phyloP scores from a whole-genome alignment of 2,329 filamentous ascomycete species.

The Ophiocordyceps camponoti-floridani region DNA sequence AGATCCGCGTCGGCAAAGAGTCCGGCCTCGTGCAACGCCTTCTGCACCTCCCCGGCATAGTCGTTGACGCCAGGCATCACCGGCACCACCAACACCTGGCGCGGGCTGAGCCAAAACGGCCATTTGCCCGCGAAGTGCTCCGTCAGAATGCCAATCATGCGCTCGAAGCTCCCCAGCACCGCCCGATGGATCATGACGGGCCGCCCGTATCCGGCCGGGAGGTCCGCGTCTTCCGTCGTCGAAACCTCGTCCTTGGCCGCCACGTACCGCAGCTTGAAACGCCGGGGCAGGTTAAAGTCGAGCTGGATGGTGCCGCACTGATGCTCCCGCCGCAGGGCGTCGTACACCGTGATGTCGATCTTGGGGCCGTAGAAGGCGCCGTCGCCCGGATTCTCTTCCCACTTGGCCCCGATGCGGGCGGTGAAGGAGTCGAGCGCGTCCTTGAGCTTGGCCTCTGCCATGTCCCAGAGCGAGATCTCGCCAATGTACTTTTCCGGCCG shows the following conservation, averaged over 20 bases:
- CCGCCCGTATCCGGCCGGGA: constrained; percentile 36
- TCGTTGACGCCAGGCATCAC: constrained; percentile 39
- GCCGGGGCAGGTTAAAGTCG: constrained; percentile 74
- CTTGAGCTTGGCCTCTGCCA: constrained; percentile 20
- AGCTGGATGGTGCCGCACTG: constrained; percentile 81
- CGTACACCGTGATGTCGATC: constrained; percentile 69
- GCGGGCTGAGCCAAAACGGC: constrained; percentile 79
- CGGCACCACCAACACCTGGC: constrained; percentile 57
- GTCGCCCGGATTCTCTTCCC: constrained; percentile 42
- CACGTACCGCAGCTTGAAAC: constrained; percentile 59
- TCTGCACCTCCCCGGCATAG: constrained; percentile 27
- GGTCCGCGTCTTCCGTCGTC: constrained; percentile 25
- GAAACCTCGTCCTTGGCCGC: constrained; percentile 36
- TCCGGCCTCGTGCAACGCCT: constrained; percentile 44
- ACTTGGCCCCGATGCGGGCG: constrained; percentile 56
- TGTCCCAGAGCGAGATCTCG: constrained; percentile 43
- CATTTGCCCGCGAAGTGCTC: constrained; percentile 70
- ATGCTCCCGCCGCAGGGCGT: constrained; percentile 69
- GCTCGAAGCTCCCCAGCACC: constrained; percentile 68
- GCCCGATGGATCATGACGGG: constrained; percentile 77
- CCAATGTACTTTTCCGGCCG: constrained; percentile 68
- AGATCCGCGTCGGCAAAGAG: constrained; percentile 46
- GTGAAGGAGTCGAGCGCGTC: constrained; percentile 42
- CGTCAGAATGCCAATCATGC: constrained; percentile 70
- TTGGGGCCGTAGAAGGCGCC: constrained; percentile 87